Base-by-base conservation (phyloP, 2,329 filamentous ascomycete species). In the Fusarium praegraminearum region DNA sequence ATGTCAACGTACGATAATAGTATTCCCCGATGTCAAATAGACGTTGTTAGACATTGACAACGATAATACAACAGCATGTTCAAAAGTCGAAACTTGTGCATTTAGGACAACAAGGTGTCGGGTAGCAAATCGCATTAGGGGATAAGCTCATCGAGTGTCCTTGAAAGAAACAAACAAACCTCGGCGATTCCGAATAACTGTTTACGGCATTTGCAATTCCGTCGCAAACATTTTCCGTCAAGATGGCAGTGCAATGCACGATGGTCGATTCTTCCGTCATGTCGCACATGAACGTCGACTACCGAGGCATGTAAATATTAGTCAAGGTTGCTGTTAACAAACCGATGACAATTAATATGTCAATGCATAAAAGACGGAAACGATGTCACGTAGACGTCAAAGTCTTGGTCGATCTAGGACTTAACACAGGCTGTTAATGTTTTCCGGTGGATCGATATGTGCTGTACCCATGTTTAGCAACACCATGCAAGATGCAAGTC, bases 401-500 rank as follows among this genome's bases (percentile, higher is more conserved):
- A 18, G 56, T 33, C 47, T 49, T 62, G 49, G 10, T 52, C 45
- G 50, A 54, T 64, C 22, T n/a, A 26, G n/a, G 40, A 47, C 36
- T 46, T 38, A 35, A 45, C 35, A 46, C n/a, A 46, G 44, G 28
- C 44, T 20, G 44, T 32, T 46, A 32, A 20, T 46, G 44, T 46
- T 46, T 46, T 46, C 44, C 26, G 44, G 44, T 62, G 46, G 50
- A 43, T 38, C 45, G 56, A 41, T 52, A 30, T 24, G 52, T 54
- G 30, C 49, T 26, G 52, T 51, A 33, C 52, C 64, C 47, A 72
- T 60, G 71, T 72, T 73, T 73, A 73, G 71, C 65, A 73, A 59
- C 60, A 69, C 56, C 33, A 55, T 57, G 60, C 60, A 65, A 65
- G 35, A 65, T 62, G 70, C 68, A 73, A 45, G 68, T 49, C 41